Base-by-base conservation (phyloP, 2,329 filamentous ascomycete species). In the Aspergillus aculeatinus region DNA sequence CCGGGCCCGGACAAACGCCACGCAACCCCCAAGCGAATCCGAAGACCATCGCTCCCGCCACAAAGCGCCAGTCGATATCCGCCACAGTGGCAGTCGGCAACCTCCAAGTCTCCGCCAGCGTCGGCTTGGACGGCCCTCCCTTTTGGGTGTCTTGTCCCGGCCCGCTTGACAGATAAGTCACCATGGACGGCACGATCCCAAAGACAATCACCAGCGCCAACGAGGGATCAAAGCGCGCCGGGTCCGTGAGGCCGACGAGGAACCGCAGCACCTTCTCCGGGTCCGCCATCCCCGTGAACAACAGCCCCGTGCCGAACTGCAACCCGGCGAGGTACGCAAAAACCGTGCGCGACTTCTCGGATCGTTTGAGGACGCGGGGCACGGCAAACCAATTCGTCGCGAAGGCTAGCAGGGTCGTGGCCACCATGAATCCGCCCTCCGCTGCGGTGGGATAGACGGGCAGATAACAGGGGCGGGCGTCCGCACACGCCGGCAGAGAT, bases 1-100 rank as follows among this genome's bases (percentile, higher is more conserved):
- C 81, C 9, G 82, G 81, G 0, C 82, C 82, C 11, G 82, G 82
- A 68, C 82, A 84, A 1, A 80, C 77, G 1, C 82, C 82, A 12
- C 71, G 74, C 60, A 82, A 63, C 0, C 82, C 82, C 82, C 82
- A 85, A 0, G 78, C 81, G 27, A 83, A 55, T 0, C 82, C 82
- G 68, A 84, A 85, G 1, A 74, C 72, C 21, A 71, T 73, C 3
- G 80, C 77, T 2, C 82, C 82, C 2, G 73, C 66, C 12, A 84
- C 63, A 64, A 84, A 82, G 44, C 73, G 77, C 72, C 72, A 77
- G 65, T 83, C 79, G 12, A 81, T 79, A 63, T 83, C 81, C 19
- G 73, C 73, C 14, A 80, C 67, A 0, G 76, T 81, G 21, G 77
- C 76, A 0, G 75, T 79, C 5, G 80, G 78, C 16, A 83, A 70